phyloP scores from a whole-genome alignment of 176 grass and related monocot genomes.

The Oryza meyeriana region DNA sequence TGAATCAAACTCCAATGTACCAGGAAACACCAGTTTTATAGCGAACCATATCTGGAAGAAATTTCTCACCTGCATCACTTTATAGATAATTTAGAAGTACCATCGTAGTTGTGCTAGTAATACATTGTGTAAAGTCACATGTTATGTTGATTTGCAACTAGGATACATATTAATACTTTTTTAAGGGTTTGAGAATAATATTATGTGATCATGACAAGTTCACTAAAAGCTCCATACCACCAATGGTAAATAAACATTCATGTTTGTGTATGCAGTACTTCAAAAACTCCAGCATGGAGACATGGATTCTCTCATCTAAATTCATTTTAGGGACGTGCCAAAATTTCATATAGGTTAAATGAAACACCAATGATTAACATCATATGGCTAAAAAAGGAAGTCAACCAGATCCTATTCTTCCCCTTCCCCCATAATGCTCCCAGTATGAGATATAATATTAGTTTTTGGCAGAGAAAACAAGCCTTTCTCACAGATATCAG shows the following conservation, averaged over 20 bases:
- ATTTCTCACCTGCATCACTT: neutral
- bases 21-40: constrained; percentile 1
- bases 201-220: neutral
- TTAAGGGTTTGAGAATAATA: neutral
- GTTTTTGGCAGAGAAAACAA: neutral
- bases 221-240: neutral
- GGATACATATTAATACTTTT: neutral
- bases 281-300: neutral
- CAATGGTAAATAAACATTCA: neutral
- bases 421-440: neutral
- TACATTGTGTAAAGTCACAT: neutral
- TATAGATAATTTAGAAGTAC: neutral
- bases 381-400: neutral
- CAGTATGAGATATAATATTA: neutral
- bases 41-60: neutral
- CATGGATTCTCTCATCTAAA: neutral
- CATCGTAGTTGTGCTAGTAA: neutral
- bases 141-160: constrained; percentile 7
- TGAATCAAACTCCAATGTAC: neutral
- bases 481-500: neutral
- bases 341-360: neutral
- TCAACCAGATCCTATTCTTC: neutral
- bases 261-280: neutral
- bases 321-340: constrained; percentile 10
- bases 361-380: neutral